Evolutionary conservation across 2,329 filamentous ascomycete species (phyloP).

Genomic region (Diaporthe capsici): DNA sequence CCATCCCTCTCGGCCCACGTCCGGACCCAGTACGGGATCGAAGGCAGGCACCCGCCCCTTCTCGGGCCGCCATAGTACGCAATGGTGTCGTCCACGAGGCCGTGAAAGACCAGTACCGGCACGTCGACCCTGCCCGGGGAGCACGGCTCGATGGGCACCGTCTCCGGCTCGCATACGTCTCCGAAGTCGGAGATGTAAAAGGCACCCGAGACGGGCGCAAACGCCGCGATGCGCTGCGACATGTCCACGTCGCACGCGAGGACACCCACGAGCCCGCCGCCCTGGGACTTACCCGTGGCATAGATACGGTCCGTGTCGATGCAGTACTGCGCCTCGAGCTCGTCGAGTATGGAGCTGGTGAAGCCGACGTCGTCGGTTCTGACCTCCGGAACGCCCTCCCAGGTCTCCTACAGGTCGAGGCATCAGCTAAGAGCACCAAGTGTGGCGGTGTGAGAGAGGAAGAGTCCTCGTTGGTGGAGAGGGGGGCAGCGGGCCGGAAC

Average conservation of each 20-base stretch:
- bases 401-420: slow-evolving; percentile 50
- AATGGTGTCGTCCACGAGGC: slow-evolving; percentile 62
- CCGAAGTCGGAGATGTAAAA: slow-evolving; percentile 54
- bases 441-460: not conserved
- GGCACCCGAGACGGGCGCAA: slow-evolving; percentile 58
- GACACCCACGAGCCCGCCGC: slow-evolving; percentile 59
- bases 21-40: slow-evolving; percentile 56
- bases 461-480: not conserved
- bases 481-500: not conserved
- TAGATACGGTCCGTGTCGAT: slow-evolving; percentile 58
- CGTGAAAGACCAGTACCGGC: slow-evolving; percentile 66
- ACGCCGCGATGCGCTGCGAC: slow-evolving; percentile 56
- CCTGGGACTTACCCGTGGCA: slow-evolving; percentile 60
- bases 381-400: slow-evolving; percentile 56
- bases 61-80: slow-evolving; percentile 58
- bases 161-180: slow-evolving; percentile 31
- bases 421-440: not conserved
- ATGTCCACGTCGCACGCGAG: slow-evolving; percentile 57
- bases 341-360: slow-evolving; percentile 57
- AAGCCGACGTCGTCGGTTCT: slow-evolving; percentile 60
- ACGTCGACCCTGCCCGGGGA: slow-evolving; percentile 52
- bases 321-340: slow-evolving; percentile 55
- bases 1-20: slow-evolving; percentile 55
- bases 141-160: slow-evolving; percentile 53
- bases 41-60: slow-evolving; percentile 58